A percentile compares a stretch with the other conserved stretches of the same genome.
These are phyloP conservation scores for Coniella vitis DNA, from an alignment of 2,329 filamentous ascomycete species.

Conservation along the genomic window DNA sequence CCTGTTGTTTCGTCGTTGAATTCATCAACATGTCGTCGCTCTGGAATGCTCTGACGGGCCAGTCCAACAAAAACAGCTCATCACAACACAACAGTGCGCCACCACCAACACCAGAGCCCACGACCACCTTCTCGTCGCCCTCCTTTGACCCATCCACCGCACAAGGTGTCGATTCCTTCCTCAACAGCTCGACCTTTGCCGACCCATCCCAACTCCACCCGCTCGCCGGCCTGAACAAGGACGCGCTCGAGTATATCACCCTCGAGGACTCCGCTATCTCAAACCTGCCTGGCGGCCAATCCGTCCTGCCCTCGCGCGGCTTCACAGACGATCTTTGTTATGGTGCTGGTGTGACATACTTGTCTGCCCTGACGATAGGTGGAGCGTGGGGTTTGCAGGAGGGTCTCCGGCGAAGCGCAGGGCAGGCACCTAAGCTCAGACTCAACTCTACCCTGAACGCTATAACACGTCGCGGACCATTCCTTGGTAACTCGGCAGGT, in stretches of 20 bases:
- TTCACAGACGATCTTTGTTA: conserved; percentile 99
- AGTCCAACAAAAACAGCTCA: conserved; percentile 33
- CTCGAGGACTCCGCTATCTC: conserved; percentile 89
- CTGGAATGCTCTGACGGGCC: conserved; percentile 56
- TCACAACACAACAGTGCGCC: conserved; percentile 34
- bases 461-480: conserved; percentile 85
- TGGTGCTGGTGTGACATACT: conserved; percentile 89
- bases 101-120: conserved; percentile 40
- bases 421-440: conserved; percentile 78
- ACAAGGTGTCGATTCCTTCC: conserved; percentile 80
- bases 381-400: conserved; percentile 91
- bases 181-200: conserved; percentile 67
- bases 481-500: conserved; percentile 91
- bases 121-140: conserved; percentile 44
- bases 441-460: conserved; percentile 94
- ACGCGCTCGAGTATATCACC: conserved; percentile 88
- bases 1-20: conserved; percentile 5
- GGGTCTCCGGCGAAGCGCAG: conserved; percentile 72
- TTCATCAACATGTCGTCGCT: conserved; percentile 45
- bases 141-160: conserved; percentile 66
- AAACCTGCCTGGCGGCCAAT: conserved; percentile 77
- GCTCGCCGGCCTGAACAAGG: conserved; percentile 84
- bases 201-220: conserved; percentile 89
- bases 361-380: conserved; percentile 77
- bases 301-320: conserved; percentile 85